Evolutionary conservation across 441 rosid genomes (phyloP).

Genomic region (Sinapis alba): DNA sequence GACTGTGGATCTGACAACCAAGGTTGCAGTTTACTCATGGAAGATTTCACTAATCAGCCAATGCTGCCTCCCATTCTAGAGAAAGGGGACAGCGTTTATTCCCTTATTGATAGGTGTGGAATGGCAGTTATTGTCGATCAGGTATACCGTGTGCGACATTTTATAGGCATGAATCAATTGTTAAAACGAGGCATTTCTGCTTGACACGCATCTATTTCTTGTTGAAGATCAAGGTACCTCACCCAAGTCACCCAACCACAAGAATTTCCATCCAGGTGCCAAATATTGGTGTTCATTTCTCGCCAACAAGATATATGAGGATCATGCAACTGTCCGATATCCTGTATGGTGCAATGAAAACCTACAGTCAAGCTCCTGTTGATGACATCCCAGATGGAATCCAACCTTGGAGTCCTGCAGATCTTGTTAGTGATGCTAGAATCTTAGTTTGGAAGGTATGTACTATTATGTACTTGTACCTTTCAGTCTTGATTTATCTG

Average conservation of each 20-base stretch:
- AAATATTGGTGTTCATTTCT: conserved; percentile 93
- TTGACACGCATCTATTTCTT: conserved; percentile 32
- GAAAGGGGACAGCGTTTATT: conserved; percentile 57
- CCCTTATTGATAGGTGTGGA: conserved; percentile 96
- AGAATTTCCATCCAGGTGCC: conserved; percentile 97
- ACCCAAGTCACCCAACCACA: conserved; percentile 88
- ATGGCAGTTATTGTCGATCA: conserved; percentile 96
- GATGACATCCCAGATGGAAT: conserved; percentile 66
- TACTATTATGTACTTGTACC: neutral
- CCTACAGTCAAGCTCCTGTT: conserved; percentile 66
- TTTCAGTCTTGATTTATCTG: conserved; percentile 18
- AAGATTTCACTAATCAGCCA: conserved; percentile 48
- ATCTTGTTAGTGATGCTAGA: conserved; percentile 76
- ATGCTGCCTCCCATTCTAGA: conserved; percentile 48
- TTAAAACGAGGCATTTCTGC: conserved; percentile 15
- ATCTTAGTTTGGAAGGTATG: conserved; percentile 97
- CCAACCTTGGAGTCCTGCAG: conserved; percentile 73
- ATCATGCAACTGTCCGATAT: conserved; percentile 78
- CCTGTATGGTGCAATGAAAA: conserved; percentile 58
- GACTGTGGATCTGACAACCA: conserved; percentile 63
- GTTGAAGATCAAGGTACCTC: conserved; percentile 84
- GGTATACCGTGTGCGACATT: conserved; percentile 51
- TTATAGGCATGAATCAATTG: conserved; percentile 23
- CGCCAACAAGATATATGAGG: conserved; percentile 82
- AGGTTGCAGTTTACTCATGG: conserved; percentile 47